Evolutionary conservation across 352 stramenopile species (phyloP).

Genomic region (Chrysophaeum taylorii): DNA sequence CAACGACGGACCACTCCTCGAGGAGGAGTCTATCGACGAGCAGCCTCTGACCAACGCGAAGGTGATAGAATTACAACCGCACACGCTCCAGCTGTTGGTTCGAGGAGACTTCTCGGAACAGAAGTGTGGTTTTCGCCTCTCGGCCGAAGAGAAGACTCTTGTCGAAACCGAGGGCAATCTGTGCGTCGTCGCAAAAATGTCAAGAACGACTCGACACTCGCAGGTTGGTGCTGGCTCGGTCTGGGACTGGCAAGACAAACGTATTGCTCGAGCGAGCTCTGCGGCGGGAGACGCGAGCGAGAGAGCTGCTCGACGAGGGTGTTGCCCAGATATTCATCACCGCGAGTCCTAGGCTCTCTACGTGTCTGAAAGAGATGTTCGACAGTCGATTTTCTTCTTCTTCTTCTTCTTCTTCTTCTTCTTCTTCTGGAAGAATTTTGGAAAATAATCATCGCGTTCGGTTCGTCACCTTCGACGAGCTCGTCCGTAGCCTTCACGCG

Average conservation of each 20-base stretch:
- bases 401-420: too few relatives aligned
- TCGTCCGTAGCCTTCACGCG: not conserved
- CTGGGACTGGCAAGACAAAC: conserved; percentile 8
- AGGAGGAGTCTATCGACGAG: not conserved
- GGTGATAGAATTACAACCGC: not conserved
- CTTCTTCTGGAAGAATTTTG: too few relatives aligned
- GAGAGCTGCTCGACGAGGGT: not conserved
- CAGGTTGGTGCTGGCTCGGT: not conserved
- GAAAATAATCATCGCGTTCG: too few relatives aligned
- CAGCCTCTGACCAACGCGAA: not conserved
- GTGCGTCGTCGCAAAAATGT: too few relatives aligned
- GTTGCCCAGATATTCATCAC: not conserved
- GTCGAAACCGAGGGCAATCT: not conserved
- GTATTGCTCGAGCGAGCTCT: not conserved
- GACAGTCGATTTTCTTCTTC: not conserved
- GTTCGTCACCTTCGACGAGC: not conserved
- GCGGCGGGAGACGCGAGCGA: not conserved
- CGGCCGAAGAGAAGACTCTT: not conserved
- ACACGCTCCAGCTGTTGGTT: not conserved
- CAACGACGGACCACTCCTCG: not conserved
- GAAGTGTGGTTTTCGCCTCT: not conserved
- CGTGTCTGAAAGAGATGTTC: not conserved
- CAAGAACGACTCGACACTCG: too few relatives aligned
- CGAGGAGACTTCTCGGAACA: not conserved
- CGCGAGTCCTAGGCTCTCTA: not conserved